Conservation (phyloP, 2,329 filamentous ascomycete species). For the Fusarium sp. region DNA sequence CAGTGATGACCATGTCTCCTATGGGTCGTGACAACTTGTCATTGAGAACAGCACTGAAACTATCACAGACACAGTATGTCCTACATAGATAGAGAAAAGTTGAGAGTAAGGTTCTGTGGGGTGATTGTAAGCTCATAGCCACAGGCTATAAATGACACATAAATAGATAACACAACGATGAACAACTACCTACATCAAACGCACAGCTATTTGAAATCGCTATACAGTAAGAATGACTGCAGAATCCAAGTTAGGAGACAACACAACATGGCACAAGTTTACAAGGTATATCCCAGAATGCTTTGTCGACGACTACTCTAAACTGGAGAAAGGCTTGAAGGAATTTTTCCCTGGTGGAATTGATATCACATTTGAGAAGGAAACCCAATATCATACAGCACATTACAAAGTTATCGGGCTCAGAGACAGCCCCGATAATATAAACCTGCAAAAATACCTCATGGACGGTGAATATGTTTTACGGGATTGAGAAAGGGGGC, state of each 20-base stretch:
- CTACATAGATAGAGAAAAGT: background rate
- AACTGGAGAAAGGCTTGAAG: background rate
- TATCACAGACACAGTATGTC: background rate
- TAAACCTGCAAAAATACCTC: background rate
- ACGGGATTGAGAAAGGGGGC: background rate
- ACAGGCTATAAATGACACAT: background rate
- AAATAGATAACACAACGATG: background rate
- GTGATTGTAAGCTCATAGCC: too few relatives aligned
- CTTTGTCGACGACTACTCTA: background rate
- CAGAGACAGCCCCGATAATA: background rate
- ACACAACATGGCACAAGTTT: background rate
- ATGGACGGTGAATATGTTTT: background rate
- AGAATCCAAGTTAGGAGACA: background rate
- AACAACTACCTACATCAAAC: background rate
- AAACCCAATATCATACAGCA: background rate
- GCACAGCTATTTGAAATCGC: background rate
- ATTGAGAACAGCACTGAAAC: background rate
- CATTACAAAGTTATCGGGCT: background rate
- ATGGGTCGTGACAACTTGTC: background rate
- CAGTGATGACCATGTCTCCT: background rate
- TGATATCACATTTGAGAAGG: background rate
- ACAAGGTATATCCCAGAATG: background rate
- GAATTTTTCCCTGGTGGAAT: background rate
- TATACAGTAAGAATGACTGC: background rate
- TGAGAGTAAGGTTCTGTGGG: background rate